These are phyloP conservation scores for Anisodus acutangulus DNA, from an alignment of 257 asterid genomes.

Conservation along the genomic window DNA sequence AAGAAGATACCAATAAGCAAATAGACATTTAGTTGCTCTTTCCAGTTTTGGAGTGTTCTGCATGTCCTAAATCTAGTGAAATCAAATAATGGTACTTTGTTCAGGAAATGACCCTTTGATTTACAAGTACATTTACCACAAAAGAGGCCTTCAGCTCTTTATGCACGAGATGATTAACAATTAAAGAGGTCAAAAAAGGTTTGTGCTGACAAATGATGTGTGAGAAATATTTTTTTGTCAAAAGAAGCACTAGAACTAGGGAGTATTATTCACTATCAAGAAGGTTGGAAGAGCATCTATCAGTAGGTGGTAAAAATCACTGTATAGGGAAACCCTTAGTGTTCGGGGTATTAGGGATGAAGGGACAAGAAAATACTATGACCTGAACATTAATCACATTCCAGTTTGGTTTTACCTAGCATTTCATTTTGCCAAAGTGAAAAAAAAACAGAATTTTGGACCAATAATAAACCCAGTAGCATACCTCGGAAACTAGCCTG, in stretches of 20 bases:
- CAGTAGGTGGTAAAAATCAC: neutral
- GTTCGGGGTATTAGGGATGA: neutral
- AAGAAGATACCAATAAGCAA: neutral
- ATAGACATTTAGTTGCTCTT: neutral
- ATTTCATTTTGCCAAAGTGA: neutral
- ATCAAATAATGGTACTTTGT: neutral
- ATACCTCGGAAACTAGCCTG: constrained; percentile 84
- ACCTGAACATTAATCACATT: neutral
- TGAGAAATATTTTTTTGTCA: neutral
- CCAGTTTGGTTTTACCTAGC: neutral
- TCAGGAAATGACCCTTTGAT: neutral
- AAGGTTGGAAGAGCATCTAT: constrained; percentile 1
- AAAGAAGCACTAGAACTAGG: neutral
- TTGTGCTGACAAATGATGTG: neutral
- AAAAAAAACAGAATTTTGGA: neutral
- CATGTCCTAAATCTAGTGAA: neutral
- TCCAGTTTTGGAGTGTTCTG: neutral
- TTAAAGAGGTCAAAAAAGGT: neutral
- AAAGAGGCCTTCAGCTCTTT: neutral
- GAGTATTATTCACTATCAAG: neutral
- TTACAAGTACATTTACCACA: neutral
- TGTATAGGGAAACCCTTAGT: too few species aligned
- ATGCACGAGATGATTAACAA: neutral
- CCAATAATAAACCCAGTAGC: constrained; percentile 10
- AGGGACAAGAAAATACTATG: neutral